A percentile compares a stretch with the other conserved stretches of the same genome.
phyloP scores from a whole-genome alignment of 1,139 yeast genomes.

The Diutina sp. region DNA sequence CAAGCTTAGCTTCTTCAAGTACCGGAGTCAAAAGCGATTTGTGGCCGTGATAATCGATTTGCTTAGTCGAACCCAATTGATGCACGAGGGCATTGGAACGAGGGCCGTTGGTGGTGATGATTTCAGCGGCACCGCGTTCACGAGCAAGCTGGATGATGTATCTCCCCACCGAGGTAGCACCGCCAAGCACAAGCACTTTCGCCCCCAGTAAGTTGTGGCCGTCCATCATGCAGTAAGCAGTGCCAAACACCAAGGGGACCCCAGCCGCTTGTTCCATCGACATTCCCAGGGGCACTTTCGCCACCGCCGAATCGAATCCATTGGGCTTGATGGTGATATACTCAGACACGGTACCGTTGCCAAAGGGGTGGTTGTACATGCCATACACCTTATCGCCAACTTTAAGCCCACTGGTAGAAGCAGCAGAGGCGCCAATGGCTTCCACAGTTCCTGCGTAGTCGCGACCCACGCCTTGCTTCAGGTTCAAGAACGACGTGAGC shows the following conservation, averaged over 20 bases:
- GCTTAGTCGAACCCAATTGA: conserved; percentile 37
- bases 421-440: conserved; percentile 38
- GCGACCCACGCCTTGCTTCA: conserved; percentile 46
- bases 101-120: neutral
- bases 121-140: neutral
- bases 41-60: conserved; percentile 35
- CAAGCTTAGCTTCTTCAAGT: conserved; percentile 6
- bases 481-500: conserved; percentile 1
- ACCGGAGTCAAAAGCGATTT: conserved; percentile 7
- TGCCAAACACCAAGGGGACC: neutral
- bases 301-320: neutral
- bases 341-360: conserved; percentile 39
- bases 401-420: conserved; percentile 17
- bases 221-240: neutral
- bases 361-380: conserved; percentile 24
- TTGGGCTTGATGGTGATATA: conserved; percentile 24
- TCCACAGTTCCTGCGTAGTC: conserved; percentile 59
- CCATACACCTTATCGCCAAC: conserved; percentile 64
- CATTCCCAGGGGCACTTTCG: neutral
- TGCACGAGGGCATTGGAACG: conserved; percentile 25
- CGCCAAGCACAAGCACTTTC: neutral
- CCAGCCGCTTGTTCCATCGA: neutral
- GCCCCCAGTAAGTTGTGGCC: neutral
- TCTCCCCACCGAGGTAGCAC: neutral
- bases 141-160: neutral